These are phyloP conservation scores for Nakazawaea laoshanensis DNA, from an alignment of 805 yeast genomes.

Conservation along the genomic window DNA sequence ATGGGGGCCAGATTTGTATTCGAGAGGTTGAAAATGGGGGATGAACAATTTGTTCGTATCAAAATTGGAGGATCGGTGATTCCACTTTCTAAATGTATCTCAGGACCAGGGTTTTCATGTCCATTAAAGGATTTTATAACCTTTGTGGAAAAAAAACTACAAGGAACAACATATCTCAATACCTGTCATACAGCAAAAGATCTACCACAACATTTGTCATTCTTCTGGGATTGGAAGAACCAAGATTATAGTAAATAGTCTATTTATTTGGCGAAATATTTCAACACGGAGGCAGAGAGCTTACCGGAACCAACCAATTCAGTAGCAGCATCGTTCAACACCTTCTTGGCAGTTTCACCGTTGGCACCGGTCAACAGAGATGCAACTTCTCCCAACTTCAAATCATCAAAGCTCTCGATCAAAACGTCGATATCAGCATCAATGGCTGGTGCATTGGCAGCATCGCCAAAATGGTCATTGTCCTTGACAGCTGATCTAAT, in stretches of 20 bases:
- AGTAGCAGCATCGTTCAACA: slow-evolving; percentile 46
- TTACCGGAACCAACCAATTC: slow-evolving; percentile 46
- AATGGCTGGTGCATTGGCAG: slow-evolving; percentile 53
- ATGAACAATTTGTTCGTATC: slow-evolving; percentile 30
- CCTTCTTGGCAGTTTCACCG: slow-evolving; percentile 49
- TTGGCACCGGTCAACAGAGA: slow-evolving; percentile 49
- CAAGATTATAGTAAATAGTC: slow-evolving; percentile 1
- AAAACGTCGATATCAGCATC: slow-evolving; percentile 76
- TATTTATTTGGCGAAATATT: slow-evolving; percentile 32
- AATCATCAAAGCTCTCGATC: slow-evolving; percentile 74
- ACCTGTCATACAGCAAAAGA: slow-evolving; percentile 10
- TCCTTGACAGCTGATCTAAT: slow-evolving; percentile 81
- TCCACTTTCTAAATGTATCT: slow-evolving; percentile 35
- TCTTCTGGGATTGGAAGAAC: slow-evolving; percentile 15
- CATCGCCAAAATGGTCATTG: slow-evolving; percentile 76
- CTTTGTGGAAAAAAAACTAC: slow-evolving; percentile 1
- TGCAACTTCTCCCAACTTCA: slow-evolving; percentile 69
- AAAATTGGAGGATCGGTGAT: slow-evolving; percentile 44
- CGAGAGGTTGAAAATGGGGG: slow-evolving; percentile 32
- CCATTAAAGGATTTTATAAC: slow-evolving; percentile 6
- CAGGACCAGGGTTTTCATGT: slow-evolving; percentile 41
- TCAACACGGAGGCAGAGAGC: slow-evolving; percentile 41
- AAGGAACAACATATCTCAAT: slow-evolving; percentile 6
- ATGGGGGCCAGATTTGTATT: slow-evolving; percentile 41
- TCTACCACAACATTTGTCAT: slow-evolving; percentile 12